Evolutionary conservation across 1,139 yeast species (phyloP).

Genomic region (Protomyces macrosporus): DNA sequence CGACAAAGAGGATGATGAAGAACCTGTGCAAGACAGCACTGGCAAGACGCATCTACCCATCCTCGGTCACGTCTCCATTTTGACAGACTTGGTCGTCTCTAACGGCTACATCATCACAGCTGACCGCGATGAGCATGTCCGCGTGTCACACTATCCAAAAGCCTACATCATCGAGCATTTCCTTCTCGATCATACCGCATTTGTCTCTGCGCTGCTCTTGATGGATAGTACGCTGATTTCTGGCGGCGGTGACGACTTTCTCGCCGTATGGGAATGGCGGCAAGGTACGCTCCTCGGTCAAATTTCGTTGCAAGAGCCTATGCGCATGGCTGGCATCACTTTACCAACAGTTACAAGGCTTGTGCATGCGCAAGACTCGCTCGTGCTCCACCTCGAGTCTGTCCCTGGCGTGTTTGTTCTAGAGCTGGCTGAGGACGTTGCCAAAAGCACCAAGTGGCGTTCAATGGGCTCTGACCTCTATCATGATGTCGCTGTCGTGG

Average conservation of each 20-base stretch:
- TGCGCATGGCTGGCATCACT: conserved; percentile 42
- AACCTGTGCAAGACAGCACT: background rate
- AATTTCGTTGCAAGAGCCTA: conserved; percentile 48
- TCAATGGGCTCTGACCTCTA: background rate
- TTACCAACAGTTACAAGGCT: background rate
- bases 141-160: conserved; percentile 77
- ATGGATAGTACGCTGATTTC: conserved; percentile 55
- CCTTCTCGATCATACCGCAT: conserved; percentile 83
- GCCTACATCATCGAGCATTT: conserved; percentile 72
- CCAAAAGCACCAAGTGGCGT: background rate
- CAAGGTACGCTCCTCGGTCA: conserved; percentile 46
- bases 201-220: conserved; percentile 53
- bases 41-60: conserved; percentile 53
- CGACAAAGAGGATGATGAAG: conserved; percentile 28
- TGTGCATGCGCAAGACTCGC: background rate
- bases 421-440: background rate
- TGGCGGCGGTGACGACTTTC: conserved; percentile 83
- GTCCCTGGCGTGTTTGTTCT: background rate
- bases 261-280: conserved; percentile 78
- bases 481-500: background rate
- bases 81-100: conserved; percentile 60
- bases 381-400: background rate
- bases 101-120: conserved; percentile 61
- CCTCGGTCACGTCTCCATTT: conserved; percentile 94
- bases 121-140: conserved; percentile 94